phyloP scores from a whole-genome alignment of 441 rosid species.

The Corymbia calophylla region DNA sequence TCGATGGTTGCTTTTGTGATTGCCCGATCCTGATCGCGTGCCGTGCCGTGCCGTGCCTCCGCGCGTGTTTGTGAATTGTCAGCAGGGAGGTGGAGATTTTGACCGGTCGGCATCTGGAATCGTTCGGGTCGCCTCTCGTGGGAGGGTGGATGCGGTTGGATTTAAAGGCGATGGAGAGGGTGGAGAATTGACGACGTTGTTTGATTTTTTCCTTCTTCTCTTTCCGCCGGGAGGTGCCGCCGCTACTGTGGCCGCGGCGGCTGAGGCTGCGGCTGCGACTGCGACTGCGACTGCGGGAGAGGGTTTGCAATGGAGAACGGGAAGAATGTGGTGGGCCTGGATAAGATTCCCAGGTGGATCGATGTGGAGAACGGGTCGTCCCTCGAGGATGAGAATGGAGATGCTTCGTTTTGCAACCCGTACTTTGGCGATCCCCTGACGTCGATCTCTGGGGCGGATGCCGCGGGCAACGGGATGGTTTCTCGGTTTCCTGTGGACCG shows the following conservation, averaged over 20 bases:
- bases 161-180: background rate
- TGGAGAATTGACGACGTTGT: background rate
- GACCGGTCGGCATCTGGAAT: background rate
- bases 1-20: background rate
- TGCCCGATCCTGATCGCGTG: background rate
- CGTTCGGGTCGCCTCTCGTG: background rate
- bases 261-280: constrained; percentile 44
- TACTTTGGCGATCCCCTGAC: constrained; percentile 83
- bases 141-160: background rate
- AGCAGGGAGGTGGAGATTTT: background rate
- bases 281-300: constrained; percentile 49
- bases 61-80: background rate
- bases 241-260: constrained; percentile 9
- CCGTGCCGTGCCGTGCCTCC: background rate
- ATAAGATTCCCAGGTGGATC: constrained; percentile 92
- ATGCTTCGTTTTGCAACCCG: constrained; percentile 52
- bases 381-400: constrained; percentile 51
- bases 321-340: constrained; percentile 73
- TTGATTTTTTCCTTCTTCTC: background rate
- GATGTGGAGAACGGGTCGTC: constrained; percentile 72
- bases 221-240: background rate
- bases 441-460: constrained; percentile 29
- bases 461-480: constrained; percentile 49
- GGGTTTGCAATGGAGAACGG: constrained; percentile 54
- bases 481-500: constrained; percentile 89